Evolutionary conservation across 441 rosid species (phyloP).

Genomic region (Raphanus hybrid): DNA sequence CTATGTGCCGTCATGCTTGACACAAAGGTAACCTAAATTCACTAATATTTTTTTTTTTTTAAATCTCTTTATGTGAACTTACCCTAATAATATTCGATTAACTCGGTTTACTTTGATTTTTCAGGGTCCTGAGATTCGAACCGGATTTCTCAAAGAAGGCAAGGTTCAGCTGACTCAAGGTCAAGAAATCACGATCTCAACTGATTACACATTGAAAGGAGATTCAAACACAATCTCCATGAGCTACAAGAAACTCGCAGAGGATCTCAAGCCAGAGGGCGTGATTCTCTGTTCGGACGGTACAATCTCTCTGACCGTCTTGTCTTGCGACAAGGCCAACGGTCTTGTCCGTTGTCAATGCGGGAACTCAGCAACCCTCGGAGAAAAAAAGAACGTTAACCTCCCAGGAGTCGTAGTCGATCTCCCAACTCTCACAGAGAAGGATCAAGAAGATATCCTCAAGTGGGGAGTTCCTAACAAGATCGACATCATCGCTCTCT

Average conservation of each 20-base stretch:
- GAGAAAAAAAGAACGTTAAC: constrained; percentile 76
- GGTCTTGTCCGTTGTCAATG: constrained; percentile 63
- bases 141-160: constrained; percentile 64
- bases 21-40: constrained; percentile 52
- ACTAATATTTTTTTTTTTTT: not conserved
- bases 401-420: constrained; percentile 62
- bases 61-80: not conserved
- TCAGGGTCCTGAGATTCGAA: constrained; percentile 77
- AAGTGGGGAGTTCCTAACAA: constrained; percentile 40
- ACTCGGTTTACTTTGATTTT: constrained; percentile 6
- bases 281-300: constrained; percentile 68
- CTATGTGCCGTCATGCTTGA: constrained; percentile 45
- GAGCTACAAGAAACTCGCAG: constrained; percentile 69
- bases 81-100: not conserved
- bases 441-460: constrained; percentile 32
- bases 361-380: constrained; percentile 66
- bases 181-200: constrained; percentile 55
- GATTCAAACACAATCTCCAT: constrained; percentile 58
- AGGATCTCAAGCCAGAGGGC: constrained; percentile 58
- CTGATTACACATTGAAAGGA: constrained; percentile 68
- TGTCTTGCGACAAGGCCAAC: constrained; percentile 49
- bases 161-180: constrained; percentile 57
- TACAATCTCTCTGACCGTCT: constrained; percentile 57
- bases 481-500: constrained; percentile 41
- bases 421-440: constrained; percentile 38